Evolutionary conservation across 2,329 filamentous ascomycete species (phyloP).

Genomic region (Aureobasidium sp.): DNA sequence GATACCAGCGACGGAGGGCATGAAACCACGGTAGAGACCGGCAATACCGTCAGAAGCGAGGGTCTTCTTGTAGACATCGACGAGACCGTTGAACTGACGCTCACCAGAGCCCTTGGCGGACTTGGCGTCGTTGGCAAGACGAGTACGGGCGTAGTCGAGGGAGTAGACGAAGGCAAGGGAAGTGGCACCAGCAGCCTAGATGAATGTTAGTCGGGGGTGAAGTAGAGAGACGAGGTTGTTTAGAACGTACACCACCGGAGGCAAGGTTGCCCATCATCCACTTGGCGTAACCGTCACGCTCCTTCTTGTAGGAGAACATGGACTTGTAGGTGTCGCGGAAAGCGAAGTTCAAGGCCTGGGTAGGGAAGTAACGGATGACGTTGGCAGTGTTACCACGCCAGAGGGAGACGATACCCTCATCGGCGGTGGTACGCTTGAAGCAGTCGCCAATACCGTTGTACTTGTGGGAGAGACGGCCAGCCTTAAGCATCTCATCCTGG

Average conservation of each 20-base stretch:
- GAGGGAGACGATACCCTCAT: slow-evolving; percentile 90
- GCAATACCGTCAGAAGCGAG: slow-evolving; percentile 96
- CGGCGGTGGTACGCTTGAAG: slow-evolving; percentile 83
- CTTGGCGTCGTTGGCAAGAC: slow-evolving; percentile 99
- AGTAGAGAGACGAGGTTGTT: neutral
- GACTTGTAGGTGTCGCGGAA: slow-evolving; percentile 99
- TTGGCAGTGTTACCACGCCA: slow-evolving; percentile 99
- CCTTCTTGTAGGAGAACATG: slow-evolving; percentile 99
- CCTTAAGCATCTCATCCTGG: slow-evolving; percentile 99
- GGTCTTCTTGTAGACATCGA: slow-evolving; percentile 99
- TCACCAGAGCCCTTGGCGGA: slow-evolving; percentile 80
- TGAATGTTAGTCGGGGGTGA: slow-evolving; percentile 1
- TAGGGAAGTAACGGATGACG: slow-evolving; percentile 99
- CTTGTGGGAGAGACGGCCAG: slow-evolving; percentile 95
- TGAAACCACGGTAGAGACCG: slow-evolving; percentile 99
- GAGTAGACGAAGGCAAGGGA: slow-evolving; percentile 99
- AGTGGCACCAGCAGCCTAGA: slow-evolving; percentile 90
- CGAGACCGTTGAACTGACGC: slow-evolving; percentile 99
- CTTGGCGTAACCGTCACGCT: slow-evolving; percentile 93
- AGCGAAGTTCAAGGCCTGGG: slow-evolving; percentile 99
- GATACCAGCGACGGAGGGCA: slow-evolving; percentile 98
- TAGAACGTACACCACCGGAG: slow-evolving; percentile 86
- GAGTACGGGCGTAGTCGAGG: slow-evolving; percentile 99
- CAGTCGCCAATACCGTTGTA: slow-evolving; percentile 92
- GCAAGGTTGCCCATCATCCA: slow-evolving; percentile 99